A percentile compares a stretch with the other conserved stretches of the same genome.
Evolutionary conservation across 257 asterid genomes (phyloP).

Genomic region (Nyctanthes arbortristis): DNA sequence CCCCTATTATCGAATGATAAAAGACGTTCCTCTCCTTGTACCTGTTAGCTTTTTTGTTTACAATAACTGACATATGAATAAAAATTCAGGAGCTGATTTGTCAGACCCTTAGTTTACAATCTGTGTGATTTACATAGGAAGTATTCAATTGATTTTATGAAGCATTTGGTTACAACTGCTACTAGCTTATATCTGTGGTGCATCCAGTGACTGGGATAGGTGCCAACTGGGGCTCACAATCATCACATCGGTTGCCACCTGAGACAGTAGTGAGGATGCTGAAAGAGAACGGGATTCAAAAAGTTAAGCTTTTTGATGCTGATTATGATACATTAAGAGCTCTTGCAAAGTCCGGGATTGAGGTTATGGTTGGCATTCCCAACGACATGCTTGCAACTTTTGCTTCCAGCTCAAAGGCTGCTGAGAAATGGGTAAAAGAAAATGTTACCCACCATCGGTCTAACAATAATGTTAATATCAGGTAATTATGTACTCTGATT

Average conservation of each 20-base stretch:
- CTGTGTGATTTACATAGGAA: no score
- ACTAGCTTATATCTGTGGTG: constrained; percentile 21
- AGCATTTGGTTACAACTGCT: constrained; percentile 14
- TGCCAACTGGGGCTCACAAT: constrained; percentile 86
- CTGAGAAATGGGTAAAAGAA: constrained; percentile 77
- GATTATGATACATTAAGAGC: constrained; percentile 73
- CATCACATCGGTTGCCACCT: constrained; percentile 71
- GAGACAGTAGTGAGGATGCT: constrained; percentile 71
- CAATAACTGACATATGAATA: background rate
- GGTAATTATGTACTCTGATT: constrained; percentile 36
- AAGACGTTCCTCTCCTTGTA: background rate
- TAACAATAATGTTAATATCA: constrained; percentile 60
- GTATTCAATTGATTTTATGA: constrained; percentile 1
- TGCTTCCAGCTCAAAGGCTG: constrained; percentile 63
- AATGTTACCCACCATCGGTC: constrained; percentile 62
- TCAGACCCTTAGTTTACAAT: background rate
- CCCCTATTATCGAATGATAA: background rate
- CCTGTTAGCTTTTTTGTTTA: background rate
- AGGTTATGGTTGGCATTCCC: constrained; percentile 95
- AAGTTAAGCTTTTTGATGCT: constrained; percentile 85
- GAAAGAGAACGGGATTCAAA: constrained; percentile 73
- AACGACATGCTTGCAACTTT: constrained; percentile 70
- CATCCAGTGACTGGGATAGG: constrained; percentile 63
- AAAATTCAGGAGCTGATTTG: background rate
- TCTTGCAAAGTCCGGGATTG: constrained; percentile 64